Evolutionary conservation across 495 filamentous ascomycete genomes (phyloP), one percentile per base, ranked within the genome.

Genomic region (Podospora australis): DNA sequence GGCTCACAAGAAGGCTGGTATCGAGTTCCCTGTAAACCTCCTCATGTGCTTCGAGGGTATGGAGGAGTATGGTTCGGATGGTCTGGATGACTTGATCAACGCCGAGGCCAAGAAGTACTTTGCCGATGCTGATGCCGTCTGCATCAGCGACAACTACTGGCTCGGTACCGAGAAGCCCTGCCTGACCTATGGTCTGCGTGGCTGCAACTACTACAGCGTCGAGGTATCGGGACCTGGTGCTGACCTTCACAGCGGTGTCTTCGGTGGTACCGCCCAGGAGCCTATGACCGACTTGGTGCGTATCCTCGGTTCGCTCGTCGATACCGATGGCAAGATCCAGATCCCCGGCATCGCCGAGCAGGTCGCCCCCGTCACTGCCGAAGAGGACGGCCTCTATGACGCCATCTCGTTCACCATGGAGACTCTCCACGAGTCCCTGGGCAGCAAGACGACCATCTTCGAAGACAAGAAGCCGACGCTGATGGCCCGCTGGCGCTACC

Each of bases 71-170:
- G 94, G 94, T 32, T 95, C 88, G 1, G 94, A 97, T 59, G 94
- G 94, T 30, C 78, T 99, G 32, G 91, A 99, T 52, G 91, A 96
- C 35, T 85, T 96, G 52, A 95, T 99, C 66, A 74, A 84, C 52
- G 81, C 76, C 14, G 94, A 99, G 70, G 84, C 80, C 55, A 88
- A 90, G 71, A 81, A 82, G 46, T 97, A 79, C 75, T 99, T 99
- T 71, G 87, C 86, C 55, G 91, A 95, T 54, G 81, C 88, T 4
- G 94, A 99, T 52, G 94, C 90, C 4, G 90, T 96, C 16, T 97
- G 94, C 74, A 99, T 99, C 59, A 94, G 87, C 41, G 94, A 99
- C 69, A 99, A 99, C 75, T 99, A 99, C 81, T 99, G 94, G 94
- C 83, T 99, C 13, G 92, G 92, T 26, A 95, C 92, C 6, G 87